phyloP scores from a whole-genome alignment of 1,139 yeast species.

The Kodamaea fungicola region DNA sequence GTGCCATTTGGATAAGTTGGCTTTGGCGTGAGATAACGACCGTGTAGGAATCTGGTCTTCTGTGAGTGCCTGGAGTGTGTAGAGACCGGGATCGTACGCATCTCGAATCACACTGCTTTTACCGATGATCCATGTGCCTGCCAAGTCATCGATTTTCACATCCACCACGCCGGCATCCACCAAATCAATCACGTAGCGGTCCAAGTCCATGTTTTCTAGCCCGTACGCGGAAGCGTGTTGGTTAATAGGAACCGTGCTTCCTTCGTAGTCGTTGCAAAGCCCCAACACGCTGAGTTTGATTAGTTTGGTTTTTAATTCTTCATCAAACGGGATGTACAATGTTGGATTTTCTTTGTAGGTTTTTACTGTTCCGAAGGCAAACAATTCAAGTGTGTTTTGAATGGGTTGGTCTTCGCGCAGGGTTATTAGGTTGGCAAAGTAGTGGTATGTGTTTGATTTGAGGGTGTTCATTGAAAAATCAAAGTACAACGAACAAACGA shows the following conservation, averaged over 20 bases:
- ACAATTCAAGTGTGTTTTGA: slow-evolving; percentile 30
- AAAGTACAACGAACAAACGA: too few species aligned
- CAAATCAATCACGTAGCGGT: slow-evolving; percentile 20
- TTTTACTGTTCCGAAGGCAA: slow-evolving; percentile 33
- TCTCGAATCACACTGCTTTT: slow-evolving; percentile 25
- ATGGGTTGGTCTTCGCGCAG: slow-evolving; percentile 2
- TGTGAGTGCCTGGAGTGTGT: slow-evolving; percentile 19
- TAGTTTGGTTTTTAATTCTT: slow-evolving; percentile 18
- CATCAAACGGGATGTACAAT: slow-evolving; percentile 14
- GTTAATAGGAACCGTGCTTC: slow-evolving; percentile 14
- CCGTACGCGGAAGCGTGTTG: slow-evolving; percentile 20
- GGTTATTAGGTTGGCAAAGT: slow-evolving; percentile 7
- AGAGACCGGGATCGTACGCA: slow-evolving; percentile 23
- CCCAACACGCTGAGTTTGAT: slow-evolving; percentile 27
- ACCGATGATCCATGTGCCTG: slow-evolving; percentile 16
- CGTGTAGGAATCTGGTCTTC: slow-evolving; percentile 21
- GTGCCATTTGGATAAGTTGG: slow-evolving; percentile 21
- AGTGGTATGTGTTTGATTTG: slow-evolving; percentile 9
- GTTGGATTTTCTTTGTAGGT: slow-evolving; percentile 22
- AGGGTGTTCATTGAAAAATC: slow-evolving; percentile 1
- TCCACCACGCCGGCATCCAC: slow-evolving; percentile 23
- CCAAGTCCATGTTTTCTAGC: slow-evolving; percentile 17
- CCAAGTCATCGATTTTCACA: slow-evolving; percentile 28
- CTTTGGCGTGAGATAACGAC: slow-evolving; percentile 16
- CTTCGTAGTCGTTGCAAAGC: slow-evolving; percentile 23